phyloP scores from a whole-genome alignment of 805 yeast genomes.

The Wickerhamomyces subpelliculosus region DNA sequence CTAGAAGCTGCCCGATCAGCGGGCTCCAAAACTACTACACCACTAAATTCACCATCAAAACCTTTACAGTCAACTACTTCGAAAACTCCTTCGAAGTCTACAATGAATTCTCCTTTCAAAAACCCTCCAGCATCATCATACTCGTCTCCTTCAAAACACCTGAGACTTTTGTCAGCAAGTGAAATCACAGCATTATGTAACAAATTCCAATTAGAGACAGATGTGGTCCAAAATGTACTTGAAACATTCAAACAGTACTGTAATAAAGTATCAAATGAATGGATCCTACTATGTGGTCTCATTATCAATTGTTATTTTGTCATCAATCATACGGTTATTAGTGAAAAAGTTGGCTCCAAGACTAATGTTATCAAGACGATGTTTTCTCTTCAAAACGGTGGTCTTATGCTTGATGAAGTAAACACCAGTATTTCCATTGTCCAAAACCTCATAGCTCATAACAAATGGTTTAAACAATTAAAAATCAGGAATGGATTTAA shows the following conservation, averaged over 20 bases:
- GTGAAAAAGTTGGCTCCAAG: conserved; percentile 41
- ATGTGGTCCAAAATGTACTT: conserved; percentile 41
- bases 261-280: conserved; percentile 51
- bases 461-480: conserved; percentile 56
- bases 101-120: not conserved
- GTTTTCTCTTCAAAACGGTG: conserved; percentile 47
- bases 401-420: conserved; percentile 41
- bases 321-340: conserved; percentile 41
- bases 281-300: conserved; percentile 66
- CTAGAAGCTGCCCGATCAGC: not conserved
- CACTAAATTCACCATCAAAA: not conserved
- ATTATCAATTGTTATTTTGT: conserved; percentile 51
- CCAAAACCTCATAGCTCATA: conserved; percentile 45
- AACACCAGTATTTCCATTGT: conserved; percentile 47
- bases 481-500: conserved; percentile 34
- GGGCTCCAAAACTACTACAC: not conserved
- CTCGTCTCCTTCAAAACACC: conserved; percentile 12
- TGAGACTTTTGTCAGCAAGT: conserved; percentile 30
- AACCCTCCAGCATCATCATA: not conserved
- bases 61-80: not conserved
- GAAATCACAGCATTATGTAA: conserved; percentile 48
- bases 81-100: not conserved
- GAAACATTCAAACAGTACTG: conserved; percentile 44
- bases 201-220: conserved; percentile 53
- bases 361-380: conserved; percentile 42